Percentiles rank a stretch among this genome's conserved stretches.
Conservation (phyloP, 306 rosid genomes). For the Macrotyloma uniflorum region DNA sequence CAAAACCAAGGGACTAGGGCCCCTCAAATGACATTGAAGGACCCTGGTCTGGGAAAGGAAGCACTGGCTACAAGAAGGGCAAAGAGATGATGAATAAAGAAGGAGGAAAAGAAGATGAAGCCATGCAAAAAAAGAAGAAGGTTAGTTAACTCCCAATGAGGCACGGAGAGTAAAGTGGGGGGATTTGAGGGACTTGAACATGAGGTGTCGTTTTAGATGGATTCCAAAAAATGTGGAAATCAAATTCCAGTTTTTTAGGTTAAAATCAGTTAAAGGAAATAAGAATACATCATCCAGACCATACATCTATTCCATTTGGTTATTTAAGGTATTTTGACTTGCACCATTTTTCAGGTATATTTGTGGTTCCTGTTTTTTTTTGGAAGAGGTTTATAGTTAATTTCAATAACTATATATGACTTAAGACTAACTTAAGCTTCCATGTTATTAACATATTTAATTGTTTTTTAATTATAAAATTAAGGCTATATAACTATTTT, state of each 20-base stretch:
- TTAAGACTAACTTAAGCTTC: too few species aligned
- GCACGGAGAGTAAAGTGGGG: slow-evolving; percentile 36
- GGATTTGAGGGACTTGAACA: slow-evolving; percentile 38
- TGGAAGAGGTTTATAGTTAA: too few species aligned
- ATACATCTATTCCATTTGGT: slow-evolving; percentile 30
- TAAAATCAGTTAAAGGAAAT: slow-evolving; percentile 11
- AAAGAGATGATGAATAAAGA: slow-evolving; percentile 5
- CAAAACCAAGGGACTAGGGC: slow-evolving; percentile 48
- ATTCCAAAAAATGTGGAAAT: slow-evolving; percentile 29
- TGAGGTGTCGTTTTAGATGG: slow-evolving; percentile 26
- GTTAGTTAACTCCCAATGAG: slow-evolving; percentile 7
- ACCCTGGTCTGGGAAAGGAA: slow-evolving; percentile 53
- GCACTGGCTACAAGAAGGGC: slow-evolving; percentile 23
- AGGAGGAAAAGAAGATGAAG: slow-evolving; percentile 31
- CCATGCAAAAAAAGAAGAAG: slow-evolving; percentile 11
- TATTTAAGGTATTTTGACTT: slow-evolving; percentile 3
- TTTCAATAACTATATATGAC: too few species aligned
- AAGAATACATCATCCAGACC: neutral
- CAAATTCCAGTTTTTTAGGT: slow-evolving; percentile 6
- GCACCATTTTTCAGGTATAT: neutral
- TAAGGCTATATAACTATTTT: too few species aligned
- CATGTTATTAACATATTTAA: too few species aligned
- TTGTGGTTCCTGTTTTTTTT: too few species aligned
- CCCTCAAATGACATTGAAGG: slow-evolving; percentile 79
- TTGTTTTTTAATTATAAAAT: too few species aligned